A percentile compares a stretch with the other conserved stretches of the same genome.
Conservation (phyloP, 495 filamentous ascomycete genomes). For the Lophium mytilinum region DNA sequence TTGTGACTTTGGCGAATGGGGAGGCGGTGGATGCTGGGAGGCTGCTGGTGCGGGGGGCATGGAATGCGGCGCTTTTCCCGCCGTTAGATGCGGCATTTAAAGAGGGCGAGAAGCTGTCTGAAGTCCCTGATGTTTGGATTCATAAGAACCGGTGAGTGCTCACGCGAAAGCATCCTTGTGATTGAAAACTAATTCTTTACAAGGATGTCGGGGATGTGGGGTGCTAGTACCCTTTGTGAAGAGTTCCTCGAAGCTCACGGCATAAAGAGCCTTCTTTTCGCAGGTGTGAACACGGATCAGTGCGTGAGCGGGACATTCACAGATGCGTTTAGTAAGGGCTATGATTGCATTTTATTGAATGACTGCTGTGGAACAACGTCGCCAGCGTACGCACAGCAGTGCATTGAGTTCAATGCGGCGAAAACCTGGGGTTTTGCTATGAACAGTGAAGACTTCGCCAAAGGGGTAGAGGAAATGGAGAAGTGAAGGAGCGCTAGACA, state of each 20-base stretch:
- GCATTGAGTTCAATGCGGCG: slow-evolving; percentile 38
- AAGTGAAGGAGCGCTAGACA: no score
- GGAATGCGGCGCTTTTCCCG: slow-evolving; percentile 47
- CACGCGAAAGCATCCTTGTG: no score
- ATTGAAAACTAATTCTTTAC: no score
- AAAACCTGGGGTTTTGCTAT: slow-evolving; percentile 38
- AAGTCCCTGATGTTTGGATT: slow-evolving; percentile 41
- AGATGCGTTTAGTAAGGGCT: slow-evolving; percentile 47
- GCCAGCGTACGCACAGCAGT: slow-evolving; percentile 34
- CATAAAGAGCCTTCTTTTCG: slow-evolving; percentile 45
- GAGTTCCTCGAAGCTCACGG: slow-evolving; percentile 35
- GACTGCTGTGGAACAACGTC: slow-evolving; percentile 48
- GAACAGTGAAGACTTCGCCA: slow-evolving; percentile 33
- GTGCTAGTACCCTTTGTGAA: slow-evolving; percentile 25
- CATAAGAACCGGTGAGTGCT: slow-evolving; percentile 40
- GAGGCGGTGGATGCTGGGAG: slow-evolving; percentile 38
- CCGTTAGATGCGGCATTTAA: slow-evolving; percentile 37
- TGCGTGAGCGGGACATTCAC: slow-evolving; percentile 48
- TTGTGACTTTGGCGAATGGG: slow-evolving; percentile 33
- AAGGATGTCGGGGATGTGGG: slow-evolving; percentile 52
- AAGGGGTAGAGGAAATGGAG: slow-evolving; percentile 24
- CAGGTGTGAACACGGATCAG: slow-evolving; percentile 54
- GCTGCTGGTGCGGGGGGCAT: slow-evolving; percentile 43
- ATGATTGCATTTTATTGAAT: slow-evolving; percentile 47
- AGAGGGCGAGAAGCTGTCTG: slow-evolving; percentile 25